These are phyloP conservation scores for Agaricus blazei DNA, from an alignment of 768 basidiomycete genomes.

Conservation along the genomic window DNA sequence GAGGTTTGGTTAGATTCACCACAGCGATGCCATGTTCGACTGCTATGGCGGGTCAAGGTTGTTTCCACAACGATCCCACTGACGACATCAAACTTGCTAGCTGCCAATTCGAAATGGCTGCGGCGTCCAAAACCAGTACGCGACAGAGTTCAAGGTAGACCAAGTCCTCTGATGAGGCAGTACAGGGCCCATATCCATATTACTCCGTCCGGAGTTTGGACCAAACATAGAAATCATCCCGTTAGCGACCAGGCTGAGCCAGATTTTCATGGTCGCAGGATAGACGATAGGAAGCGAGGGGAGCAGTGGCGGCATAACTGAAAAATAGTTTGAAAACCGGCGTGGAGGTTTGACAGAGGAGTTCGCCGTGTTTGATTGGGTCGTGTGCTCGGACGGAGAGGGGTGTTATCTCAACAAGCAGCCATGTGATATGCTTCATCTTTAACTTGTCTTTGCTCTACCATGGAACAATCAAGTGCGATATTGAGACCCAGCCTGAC, in stretches of 20 bases:
- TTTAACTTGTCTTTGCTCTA: no score
- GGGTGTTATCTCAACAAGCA: no score
- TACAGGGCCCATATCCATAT: constrained; percentile 77
- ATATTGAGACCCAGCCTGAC: no score
- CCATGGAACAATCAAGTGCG: no score
- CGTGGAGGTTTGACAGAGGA: no score
- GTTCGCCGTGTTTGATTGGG: no score
- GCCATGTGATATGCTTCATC: no score
- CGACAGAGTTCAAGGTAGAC: constrained; percentile 61
- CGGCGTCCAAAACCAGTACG: constrained; percentile 55
- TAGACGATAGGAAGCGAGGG: no score
- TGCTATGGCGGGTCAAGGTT: constrained; percentile 66
- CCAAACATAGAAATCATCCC: constrained; percentile 52
- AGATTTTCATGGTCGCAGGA: not conserved
- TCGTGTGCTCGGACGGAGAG: no score
- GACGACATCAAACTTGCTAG: constrained; percentile 76
- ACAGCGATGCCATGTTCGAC: constrained; percentile 71
- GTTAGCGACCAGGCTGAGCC: constrained; percentile 43
- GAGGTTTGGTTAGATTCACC: constrained; percentile 17
- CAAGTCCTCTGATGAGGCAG: constrained; percentile 57
- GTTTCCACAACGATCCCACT: constrained; percentile 68
- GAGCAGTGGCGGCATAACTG: no score
- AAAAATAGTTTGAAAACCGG: no score
- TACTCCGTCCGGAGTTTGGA: constrained; percentile 55
- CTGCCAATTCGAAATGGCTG: constrained; percentile 48